Evolutionary conservation across 257 asterid species (phyloP), one percentile per base, ranked within the genome.

Genomic region (Asclepias syriaca): DNA sequence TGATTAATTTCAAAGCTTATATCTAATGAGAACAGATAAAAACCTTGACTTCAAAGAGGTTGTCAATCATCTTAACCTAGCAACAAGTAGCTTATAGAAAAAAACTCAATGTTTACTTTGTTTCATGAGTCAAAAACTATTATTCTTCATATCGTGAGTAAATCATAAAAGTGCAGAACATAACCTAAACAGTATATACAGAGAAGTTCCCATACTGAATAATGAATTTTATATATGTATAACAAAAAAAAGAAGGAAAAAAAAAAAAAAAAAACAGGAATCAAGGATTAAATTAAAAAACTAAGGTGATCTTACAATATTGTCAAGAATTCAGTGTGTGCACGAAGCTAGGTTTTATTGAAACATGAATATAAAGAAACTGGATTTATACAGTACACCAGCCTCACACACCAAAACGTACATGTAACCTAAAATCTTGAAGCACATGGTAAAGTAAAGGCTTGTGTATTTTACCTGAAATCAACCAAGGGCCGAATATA

Each of bases 401-500:
- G 18, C 45, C 50, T 18, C 34, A 18, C 57, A 3, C 37, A 24
- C 68, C 49, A 64, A 39, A 32, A 64, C 37, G 18, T 13, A 34
- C 39, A 34, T 34, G 39, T 34, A 37, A 37, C 22, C 68, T 13
- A 37, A 37, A 21, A 37, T 37, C 68, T 14, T 37, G 15, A 24
- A 64, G 15, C 45, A 64, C 19, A 18, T 37, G 27, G 39, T 24
- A 18, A 64, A 37, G 50, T 16, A 37, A 64, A 14, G 40, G 15
- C 14, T 37, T 18, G 2, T 37, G 24, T n/a, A 66, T 65, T 80
- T 79, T 68, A 90, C 97, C 93, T 88, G 88, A 88, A 87, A 81
- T 91, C 97, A 78, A 89, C 24, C 81, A 91, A 80, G 21, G 96
- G 90, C 34, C 82, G 79, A 61, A 91, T 82, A 78, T 91, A 91